Evolutionary conservation across 345 rosid species (phyloP).

Genomic region (Citrus maxima): DNA sequence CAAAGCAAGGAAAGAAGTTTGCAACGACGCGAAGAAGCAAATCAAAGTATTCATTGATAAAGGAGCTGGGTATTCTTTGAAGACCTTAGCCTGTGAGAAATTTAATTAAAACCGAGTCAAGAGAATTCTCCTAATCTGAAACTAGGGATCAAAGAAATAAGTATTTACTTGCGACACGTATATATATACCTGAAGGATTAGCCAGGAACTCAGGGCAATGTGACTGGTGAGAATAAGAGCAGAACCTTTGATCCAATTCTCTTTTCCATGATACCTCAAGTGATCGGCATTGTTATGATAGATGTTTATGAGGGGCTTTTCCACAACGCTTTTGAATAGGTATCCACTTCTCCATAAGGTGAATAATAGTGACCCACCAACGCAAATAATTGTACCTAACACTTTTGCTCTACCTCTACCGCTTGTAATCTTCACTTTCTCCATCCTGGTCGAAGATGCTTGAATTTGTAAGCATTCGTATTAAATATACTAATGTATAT

Average conservation of each 20-base stretch:
- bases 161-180: too few species aligned
- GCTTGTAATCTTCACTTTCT: slow-evolving; percentile 32
- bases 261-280: background rate
- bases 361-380: slow-evolving; percentile 39
- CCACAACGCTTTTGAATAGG: slow-evolving; percentile 25
- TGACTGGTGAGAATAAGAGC: slow-evolving; percentile 38
- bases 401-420: slow-evolving; percentile 36
- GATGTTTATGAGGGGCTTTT: slow-evolving; percentile 34
- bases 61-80: slow-evolving; percentile 36
- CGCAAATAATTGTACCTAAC: slow-evolving; percentile 30
- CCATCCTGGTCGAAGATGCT: slow-evolving; percentile 29
- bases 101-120: too few species aligned
- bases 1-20: slow-evolving; percentile 35
- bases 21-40: slow-evolving; percentile 46
- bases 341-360: slow-evolving; percentile 52
- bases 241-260: slow-evolving; percentile 48
- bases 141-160: too few species aligned
- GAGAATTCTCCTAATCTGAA: too few species aligned
- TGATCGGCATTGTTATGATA: background rate
- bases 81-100: slow-evolving; percentile 20
- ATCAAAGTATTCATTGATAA: slow-evolving; percentile 37
- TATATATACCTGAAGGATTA: slow-evolving; percentile 33
- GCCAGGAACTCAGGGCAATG: slow-evolving; percentile 45
- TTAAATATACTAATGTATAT: too few species aligned
- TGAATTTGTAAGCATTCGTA: too few species aligned